phyloP scores from a whole-genome alignment of 2,329 filamentous ascomycete genomes.

The Xylaria sp. region DNA sequence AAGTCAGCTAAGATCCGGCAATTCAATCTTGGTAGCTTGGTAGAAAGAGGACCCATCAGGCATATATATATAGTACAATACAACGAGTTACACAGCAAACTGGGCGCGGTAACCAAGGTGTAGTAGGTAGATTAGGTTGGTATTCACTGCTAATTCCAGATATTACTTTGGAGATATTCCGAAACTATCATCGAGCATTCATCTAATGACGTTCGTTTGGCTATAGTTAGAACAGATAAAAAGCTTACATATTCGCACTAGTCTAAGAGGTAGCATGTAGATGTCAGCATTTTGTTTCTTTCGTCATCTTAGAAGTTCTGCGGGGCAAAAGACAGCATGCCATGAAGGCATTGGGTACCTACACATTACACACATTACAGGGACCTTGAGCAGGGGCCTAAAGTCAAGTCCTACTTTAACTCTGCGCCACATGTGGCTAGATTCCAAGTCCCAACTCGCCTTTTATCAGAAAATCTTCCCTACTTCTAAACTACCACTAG shows the following conservation, averaged over 20 bases:
- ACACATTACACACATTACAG: too few relatives aligned
- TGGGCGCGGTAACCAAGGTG: conserved; percentile 12
- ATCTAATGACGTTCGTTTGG: background rate
- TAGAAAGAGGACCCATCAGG: background rate
- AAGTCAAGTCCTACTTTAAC: too few relatives aligned
- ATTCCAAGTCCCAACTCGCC: background rate
- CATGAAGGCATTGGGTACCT: too few relatives aligned
- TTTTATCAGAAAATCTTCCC: background rate
- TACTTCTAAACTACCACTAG: background rate
- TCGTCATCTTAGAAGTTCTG: conserved; percentile 31
- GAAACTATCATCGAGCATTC: background rate
- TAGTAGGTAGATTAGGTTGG: background rate
- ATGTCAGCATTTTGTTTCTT: conserved; percentile 18
- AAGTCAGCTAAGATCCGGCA: background rate
- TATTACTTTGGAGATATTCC: background rate
- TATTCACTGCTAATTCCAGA: background rate
- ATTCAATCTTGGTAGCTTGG: background rate
- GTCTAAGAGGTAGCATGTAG: background rate
- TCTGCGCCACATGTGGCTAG: background rate
- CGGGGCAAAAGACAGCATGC: conserved; percentile 22
- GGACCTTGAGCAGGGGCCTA: too few relatives aligned
- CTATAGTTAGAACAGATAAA: background rate
- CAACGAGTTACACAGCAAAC: background rate
- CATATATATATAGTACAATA: background rate
- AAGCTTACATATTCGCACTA: background rate